A percentile compares a stretch with the other conserved stretches of the same genome.
Evolutionary conservation across 805 yeast genomes (phyloP).

Genomic region (Yarrowia sp.): DNA sequence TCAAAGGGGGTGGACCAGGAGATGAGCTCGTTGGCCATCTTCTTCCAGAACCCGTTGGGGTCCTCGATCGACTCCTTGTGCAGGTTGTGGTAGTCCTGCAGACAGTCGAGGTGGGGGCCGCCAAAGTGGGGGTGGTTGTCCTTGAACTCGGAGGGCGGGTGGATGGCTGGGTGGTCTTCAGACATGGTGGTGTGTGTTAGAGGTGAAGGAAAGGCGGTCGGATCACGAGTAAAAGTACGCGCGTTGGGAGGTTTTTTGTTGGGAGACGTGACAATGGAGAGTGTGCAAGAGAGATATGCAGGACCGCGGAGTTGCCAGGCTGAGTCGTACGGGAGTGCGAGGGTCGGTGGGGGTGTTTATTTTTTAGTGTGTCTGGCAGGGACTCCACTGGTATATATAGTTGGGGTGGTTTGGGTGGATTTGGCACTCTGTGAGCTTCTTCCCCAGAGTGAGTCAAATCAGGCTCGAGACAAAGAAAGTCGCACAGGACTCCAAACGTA

Average conservation of each 20-base stretch:
- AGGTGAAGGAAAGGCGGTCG: not conserved
- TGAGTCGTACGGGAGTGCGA: no score
- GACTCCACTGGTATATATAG: slow-evolving; percentile 12
- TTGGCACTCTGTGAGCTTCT: not conserved
- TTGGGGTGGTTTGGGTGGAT: not conserved
- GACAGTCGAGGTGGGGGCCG: slow-evolving; percentile 62
- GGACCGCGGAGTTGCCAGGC: not conserved
- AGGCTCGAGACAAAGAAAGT: not conserved
- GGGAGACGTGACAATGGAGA: not conserved
- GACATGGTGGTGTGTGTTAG: slow-evolving; percentile 6
- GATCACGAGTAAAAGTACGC: not conserved
- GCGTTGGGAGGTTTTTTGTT: slow-evolving; percentile 35
- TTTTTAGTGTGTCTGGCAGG: not conserved
- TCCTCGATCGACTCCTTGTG: slow-evolving; percentile 77
- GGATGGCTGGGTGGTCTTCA: slow-evolving; percentile 39
- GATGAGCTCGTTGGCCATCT: slow-evolving; percentile 72
- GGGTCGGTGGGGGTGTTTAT: no score
- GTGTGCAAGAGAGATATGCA: not conserved
- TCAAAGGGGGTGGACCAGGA: slow-evolving; percentile 82
- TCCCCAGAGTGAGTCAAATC: slow-evolving; percentile 24
- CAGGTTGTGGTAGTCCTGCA: slow-evolving; percentile 72
- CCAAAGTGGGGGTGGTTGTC: slow-evolving; percentile 54
- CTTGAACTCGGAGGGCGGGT: slow-evolving; percentile 46
- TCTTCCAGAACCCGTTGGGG: slow-evolving; percentile 83
- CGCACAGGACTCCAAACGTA: no score